A percentile compares a stretch with the other conserved stretches of the same genome.
These are phyloP conservation scores for Lepiota venenata DNA, from an alignment of 768 basidiomycete species.

Conservation along the genomic window DNA sequence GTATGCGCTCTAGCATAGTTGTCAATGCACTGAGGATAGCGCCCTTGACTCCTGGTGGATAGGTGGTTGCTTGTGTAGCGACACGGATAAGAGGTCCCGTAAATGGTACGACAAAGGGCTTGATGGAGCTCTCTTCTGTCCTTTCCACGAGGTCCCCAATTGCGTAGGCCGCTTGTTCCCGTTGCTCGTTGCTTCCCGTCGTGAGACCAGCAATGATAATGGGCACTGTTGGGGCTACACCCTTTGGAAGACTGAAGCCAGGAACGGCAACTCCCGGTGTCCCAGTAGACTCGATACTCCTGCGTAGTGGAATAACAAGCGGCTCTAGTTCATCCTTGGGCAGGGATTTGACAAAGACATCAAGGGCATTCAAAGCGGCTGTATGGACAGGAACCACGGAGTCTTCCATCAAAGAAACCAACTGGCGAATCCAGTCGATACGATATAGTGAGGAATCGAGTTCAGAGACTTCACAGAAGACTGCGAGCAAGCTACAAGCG, in stretches of 20 bases:
- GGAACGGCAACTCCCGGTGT: slow-evolving; percentile 74
- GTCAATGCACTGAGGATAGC: slow-evolving; percentile 86
- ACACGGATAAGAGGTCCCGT: slow-evolving; percentile 96
- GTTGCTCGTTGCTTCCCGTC: slow-evolving; percentile 90
- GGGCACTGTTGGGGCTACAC: slow-evolving; percentile 78
- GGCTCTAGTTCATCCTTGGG: slow-evolving; percentile 93
- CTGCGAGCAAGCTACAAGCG: slow-evolving; percentile 72
- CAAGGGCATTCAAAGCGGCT: slow-evolving; percentile 80
- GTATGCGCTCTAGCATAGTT: slow-evolving; percentile 82
- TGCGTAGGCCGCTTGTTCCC: slow-evolving; percentile 93
- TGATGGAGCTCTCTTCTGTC: slow-evolving; percentile 80
- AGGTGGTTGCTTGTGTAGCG: slow-evolving; percentile 83
- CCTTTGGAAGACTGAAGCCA: slow-evolving; percentile 84
- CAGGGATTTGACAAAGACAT: slow-evolving; percentile 83
- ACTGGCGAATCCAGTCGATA: slow-evolving; percentile 91
- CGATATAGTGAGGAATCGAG: slow-evolving; percentile 84
- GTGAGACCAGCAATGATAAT: slow-evolving; percentile 92
- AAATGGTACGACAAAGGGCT: slow-evolving; percentile 93
- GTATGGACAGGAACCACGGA: slow-evolving; percentile 68
- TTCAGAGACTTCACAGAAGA: slow-evolving; percentile 81
- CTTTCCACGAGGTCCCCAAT: slow-evolving; percentile 94
- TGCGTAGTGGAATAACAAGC: slow-evolving; percentile 83
- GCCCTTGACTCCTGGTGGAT: slow-evolving; percentile 90
- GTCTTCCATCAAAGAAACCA: slow-evolving; percentile 84
- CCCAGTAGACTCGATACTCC: slow-evolving; percentile 84